Base-by-base conservation (phyloP, 106 monocot species). In the Phalaenopsis aphrodite region DNA sequence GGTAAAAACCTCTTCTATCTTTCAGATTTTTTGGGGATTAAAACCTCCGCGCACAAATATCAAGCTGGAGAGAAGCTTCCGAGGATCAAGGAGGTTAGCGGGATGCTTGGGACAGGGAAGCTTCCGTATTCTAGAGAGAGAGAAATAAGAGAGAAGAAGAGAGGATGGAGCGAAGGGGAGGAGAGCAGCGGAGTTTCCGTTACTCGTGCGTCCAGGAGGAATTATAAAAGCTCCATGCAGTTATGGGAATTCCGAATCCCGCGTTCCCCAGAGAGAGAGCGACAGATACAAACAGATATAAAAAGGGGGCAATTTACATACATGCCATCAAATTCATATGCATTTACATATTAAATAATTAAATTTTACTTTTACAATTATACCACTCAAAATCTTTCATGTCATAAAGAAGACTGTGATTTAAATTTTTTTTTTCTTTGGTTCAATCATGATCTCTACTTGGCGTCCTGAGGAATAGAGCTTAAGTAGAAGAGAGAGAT, bases 151-250 rank as follows among this genome's bases (percentile, higher is more conserved):
- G 41, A 42, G 41, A 55, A 19, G 11, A 21, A 78, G 56, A 57
- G 68, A 37, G 68, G 36, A 11, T 36, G 68, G 37, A 41, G 6
- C 18, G 41, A 56, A 79, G 66, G 11, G 23, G 78, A 78, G 57
- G 52, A 58, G 78, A 19, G 36, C 57, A 79, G 24, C 64, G 79
- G 23, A 64, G 56, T 41, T 57, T 57, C 78, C 78, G 78, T 78
- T 78, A 55, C 56, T 56, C 41, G 56, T 56, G 78, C 43, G 45
- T 55, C 56, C 56, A 74, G 38, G 8, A 7, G 17, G 17, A 47
- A 43, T 10, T 6, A 61, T 4, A 42, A 56, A 30, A 30, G 30
- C 30, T 30, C 30, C 30, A 30, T 30, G 30, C 30, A 30, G 1
- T 58, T 42, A 1, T 18, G 2, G n/a, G 45, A 24, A 12, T 42